phyloP scores from a whole-genome alignment of 371 early-diverging fungal species.

The Rhizopus arrhizus region DNA sequence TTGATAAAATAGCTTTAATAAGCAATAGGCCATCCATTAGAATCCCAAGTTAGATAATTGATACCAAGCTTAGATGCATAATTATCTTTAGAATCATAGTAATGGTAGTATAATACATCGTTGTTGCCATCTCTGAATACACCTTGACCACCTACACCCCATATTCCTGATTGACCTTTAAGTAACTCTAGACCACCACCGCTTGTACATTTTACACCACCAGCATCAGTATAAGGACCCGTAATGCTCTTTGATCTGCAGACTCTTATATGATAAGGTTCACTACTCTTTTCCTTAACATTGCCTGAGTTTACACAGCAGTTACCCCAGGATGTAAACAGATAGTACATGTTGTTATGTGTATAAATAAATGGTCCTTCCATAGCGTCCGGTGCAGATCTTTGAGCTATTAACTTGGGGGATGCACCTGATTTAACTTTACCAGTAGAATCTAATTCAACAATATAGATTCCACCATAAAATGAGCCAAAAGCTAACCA shows the following conservation, averaged over 20 bases:
- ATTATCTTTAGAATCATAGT: conserved; percentile 2
- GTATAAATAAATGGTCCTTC: neutral
- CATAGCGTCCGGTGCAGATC: neutral
- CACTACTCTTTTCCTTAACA: neutral
- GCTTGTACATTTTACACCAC: neutral
- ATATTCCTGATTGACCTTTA: neutral
- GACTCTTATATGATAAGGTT: neutral
- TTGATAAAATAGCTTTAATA: neutral
- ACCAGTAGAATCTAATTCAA: neutral
- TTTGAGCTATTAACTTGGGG: neutral
- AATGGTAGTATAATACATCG: conserved; percentile 1
- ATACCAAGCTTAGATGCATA: neutral
- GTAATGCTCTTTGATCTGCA: neutral
- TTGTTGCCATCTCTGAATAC: neutral
- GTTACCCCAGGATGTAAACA: conserved; percentile 2
- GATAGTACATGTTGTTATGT: neutral
- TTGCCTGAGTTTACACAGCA: neutral
- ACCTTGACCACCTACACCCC: conserved; percentile 1
- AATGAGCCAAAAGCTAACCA: neutral
- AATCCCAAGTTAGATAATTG: neutral
- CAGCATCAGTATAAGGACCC: neutral
- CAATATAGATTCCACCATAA: neutral
- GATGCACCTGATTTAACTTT: neutral
- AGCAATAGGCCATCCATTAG: neutral
- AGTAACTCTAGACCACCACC: neutral